phyloP scores from a whole-genome alignment of 2,329 filamentous ascomycete genomes.

The Fusarium sp. region DNA sequence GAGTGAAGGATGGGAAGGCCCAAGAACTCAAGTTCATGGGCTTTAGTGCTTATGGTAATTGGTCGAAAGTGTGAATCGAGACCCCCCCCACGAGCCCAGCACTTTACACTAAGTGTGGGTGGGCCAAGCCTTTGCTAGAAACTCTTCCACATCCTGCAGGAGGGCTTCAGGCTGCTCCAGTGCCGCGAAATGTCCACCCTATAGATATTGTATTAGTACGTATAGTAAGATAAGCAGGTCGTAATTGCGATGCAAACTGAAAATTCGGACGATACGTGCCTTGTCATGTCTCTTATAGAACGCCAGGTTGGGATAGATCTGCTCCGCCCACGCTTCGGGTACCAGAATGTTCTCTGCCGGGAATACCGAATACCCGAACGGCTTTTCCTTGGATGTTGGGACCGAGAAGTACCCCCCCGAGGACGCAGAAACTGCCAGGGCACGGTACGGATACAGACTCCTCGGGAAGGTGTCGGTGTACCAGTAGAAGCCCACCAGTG shows the following conservation, averaged over 20 bases:
- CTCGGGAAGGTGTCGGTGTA: neutral
- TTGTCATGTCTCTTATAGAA: neutral
- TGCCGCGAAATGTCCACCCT: neutral
- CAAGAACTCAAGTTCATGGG: no score
- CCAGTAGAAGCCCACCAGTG: neutral
- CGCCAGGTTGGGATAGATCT: neutral
- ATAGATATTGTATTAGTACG: neutral
- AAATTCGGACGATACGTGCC: neutral
- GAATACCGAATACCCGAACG: neutral
- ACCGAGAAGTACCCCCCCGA: neutral
- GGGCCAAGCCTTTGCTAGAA: neutral
- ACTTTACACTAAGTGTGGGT: no score
- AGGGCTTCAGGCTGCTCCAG: neutral
- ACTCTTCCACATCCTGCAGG: neutral
- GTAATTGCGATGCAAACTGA: no score
- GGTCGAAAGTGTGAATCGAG: no score
- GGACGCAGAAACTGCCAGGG: neutral
- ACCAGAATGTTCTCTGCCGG: neutral
- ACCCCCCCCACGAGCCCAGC: no score
- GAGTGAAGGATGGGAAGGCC: no score
- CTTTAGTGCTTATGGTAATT: no score
- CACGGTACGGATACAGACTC: neutral
- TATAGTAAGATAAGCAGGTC: no score
- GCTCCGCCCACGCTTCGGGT: neutral
- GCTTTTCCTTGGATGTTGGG: neutral